Conservation (phyloP, 768 basidiomycete genomes). For the Leucocoprinus sp. region DNA sequence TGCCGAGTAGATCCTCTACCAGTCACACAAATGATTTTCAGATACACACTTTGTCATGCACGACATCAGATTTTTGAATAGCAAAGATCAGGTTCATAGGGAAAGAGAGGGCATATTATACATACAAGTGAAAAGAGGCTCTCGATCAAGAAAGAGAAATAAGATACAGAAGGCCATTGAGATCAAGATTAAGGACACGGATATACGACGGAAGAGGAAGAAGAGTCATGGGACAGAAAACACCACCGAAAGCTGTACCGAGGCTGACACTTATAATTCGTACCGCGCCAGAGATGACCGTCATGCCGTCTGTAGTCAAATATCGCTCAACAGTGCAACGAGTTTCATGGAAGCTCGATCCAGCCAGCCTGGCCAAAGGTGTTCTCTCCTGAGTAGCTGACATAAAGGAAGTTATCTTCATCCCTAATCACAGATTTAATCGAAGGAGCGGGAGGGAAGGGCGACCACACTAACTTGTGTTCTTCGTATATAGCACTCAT, state of each 20-base stretch:
- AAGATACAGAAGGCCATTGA: slow-evolving; percentile 9
- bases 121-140: background rate
- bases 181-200: slow-evolving; percentile 1
- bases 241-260: slow-evolving; percentile 1
- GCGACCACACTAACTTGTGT: slow-evolving; percentile 72
- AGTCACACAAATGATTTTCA: no score
- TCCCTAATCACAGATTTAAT: slow-evolving; percentile 51
- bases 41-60: no score
- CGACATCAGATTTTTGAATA: no score
- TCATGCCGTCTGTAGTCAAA: slow-evolving; percentile 1
- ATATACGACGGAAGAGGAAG: slow-evolving; percentile 2
- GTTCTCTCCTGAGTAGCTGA: slow-evolving; percentile 98
- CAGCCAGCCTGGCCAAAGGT: slow-evolving; percentile 67
- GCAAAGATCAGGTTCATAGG: no score
- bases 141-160: slow-evolving; percentile 1
- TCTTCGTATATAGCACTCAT: slow-evolving; percentile 99
- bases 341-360: slow-evolving; percentile 37
- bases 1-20: no score
- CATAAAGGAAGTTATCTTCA: slow-evolving; percentile 98
- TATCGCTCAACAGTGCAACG: slow-evolving; percentile 1
- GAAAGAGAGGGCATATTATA: slow-evolving; percentile 3
- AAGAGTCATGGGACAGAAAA: background rate
- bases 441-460: slow-evolving; percentile 1
- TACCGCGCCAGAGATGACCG: slow-evolving; percentile 2
- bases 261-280: slow-evolving; percentile 2